phyloP scores from a whole-genome alignment of 352 stramenopile genomes.

The Pythium grandisporangium region DNA sequence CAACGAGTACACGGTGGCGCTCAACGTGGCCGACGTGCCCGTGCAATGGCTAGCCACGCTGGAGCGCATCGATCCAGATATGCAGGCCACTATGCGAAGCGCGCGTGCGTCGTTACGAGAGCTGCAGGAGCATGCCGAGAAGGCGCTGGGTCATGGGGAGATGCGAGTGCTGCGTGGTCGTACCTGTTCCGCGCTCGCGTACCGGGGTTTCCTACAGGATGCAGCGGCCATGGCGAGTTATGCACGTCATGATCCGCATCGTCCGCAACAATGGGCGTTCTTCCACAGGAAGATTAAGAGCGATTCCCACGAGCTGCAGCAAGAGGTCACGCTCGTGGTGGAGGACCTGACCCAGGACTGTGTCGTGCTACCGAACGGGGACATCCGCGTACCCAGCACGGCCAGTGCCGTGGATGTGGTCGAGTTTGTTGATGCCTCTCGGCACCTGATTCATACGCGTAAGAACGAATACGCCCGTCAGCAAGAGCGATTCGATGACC shows the following conservation, averaged over 20 bases:
- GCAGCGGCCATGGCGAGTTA: slow-evolving; percentile 9
- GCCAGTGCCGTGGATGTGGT: slow-evolving; percentile 1
- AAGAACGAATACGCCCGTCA: neutral
- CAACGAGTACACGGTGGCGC: slow-evolving; percentile 42
- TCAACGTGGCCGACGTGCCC: slow-evolving; percentile 53
- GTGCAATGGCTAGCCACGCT: slow-evolving; percentile 59
- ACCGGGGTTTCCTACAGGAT: slow-evolving; percentile 39
- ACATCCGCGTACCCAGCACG: slow-evolving; percentile 25
- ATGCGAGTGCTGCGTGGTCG: slow-evolving; percentile 23
- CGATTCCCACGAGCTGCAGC: slow-evolving; percentile 18
- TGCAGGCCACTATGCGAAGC: slow-evolving; percentile 37
- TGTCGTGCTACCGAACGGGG: slow-evolving; percentile 28
- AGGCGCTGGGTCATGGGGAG: slow-evolving; percentile 18
- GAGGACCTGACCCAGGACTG: slow-evolving; percentile 31
- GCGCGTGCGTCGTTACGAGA: slow-evolving; percentile 18
- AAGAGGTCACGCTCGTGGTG: slow-evolving; percentile 28
- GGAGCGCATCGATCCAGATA: slow-evolving; percentile 32
- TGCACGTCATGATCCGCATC: slow-evolving; percentile 4
- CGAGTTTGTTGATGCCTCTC: slow-evolving; percentile 10
- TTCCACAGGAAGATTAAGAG: no score
- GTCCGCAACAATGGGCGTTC: neutral
- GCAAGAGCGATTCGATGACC: slow-evolving; percentile 17
- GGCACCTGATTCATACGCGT: slow-evolving; percentile 3
- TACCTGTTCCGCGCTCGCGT: slow-evolving; percentile 41
- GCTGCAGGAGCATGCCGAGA: slow-evolving; percentile 24